These are phyloP conservation scores for Scheffersomyces lignosus DNA, from an alignment of 805 yeast genomes.

Conservation along the genomic window DNA sequence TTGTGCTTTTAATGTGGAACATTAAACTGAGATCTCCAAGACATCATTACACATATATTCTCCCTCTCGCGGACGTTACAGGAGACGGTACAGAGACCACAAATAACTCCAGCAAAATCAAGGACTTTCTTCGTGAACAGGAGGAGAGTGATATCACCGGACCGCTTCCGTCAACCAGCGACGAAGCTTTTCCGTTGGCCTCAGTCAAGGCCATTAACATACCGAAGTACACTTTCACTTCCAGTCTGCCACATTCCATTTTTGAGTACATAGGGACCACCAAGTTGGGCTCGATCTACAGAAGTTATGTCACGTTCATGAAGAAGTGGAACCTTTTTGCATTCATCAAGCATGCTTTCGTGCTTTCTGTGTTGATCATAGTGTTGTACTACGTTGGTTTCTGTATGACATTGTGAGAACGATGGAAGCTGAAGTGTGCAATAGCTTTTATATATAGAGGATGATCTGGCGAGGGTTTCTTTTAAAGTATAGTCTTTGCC, in stretches of 20 bases:
- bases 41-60: slow-evolving; percentile 23
- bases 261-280: too few species aligned
- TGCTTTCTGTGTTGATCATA: slow-evolving; percentile 18
- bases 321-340: slow-evolving; percentile 20
- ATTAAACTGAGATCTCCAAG: slow-evolving; percentile 25
- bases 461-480: too few species aligned
- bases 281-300: slow-evolving; percentile 1
- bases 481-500: too few species aligned
- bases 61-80: slow-evolving; percentile 19
- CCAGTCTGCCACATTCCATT: slow-evolving; percentile 4
- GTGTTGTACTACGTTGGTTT: slow-evolving; percentile 21
- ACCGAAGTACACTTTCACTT: slow-evolving; percentile 27
- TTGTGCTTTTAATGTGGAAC: slow-evolving; percentile 29
- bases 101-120: slow-evolving; percentile 24
- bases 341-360: slow-evolving; percentile 18
- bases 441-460: too few species aligned
- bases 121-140: slow-evolving; percentile 30
- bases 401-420: slow-evolving; percentile 18
- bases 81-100: slow-evolving; percentile 8
- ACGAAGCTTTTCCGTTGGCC: background rate
- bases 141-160: slow-evolving; percentile 17
- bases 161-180: background rate
- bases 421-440: too few species aligned
- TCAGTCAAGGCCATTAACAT: slow-evolving; percentile 1
- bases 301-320: slow-evolving; percentile 5